Base-by-base conservation (phyloP, 371 early-diverging fungal species). In the Rhizomucor pusillus region DNA sequence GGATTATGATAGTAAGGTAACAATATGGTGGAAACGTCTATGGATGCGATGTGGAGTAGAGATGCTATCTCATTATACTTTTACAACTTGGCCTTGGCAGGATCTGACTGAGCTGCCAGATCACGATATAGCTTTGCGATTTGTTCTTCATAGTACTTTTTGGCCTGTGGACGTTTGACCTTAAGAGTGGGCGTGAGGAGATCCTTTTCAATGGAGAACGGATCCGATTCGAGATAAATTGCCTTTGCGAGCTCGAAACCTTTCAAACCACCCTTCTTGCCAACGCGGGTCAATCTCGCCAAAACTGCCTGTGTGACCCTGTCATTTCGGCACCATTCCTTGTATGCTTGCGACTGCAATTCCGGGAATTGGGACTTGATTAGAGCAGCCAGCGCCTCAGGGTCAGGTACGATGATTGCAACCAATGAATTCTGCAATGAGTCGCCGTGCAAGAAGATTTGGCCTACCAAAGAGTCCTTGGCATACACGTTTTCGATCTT, bases 401-500 rank as follows among this genome's bases (percentile, higher is more conserved):
- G 65, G 29, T 90, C 90, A 6, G 94, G 95, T 1, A 96, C 94
- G 4, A 90, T 67, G 35, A 98, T 81, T 22, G 81, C 91, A 0
- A 95, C 94, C 49, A 96, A 75, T 20, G 74, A 75, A 60, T 67
- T 79, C 66, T 92, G 85, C 14, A 90, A 65, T 24, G 92, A 87
- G 62, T 95, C 93, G 41, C 97, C 98, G 62, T 93, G 87, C 4
- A 95, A 82, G 50, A 50, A 71, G 36, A 83, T 65, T 57, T 92
- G 91, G 40, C 81, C 81, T 9, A 91, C 66, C n/a, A 85, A 56
- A 22, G 72, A 56, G 56, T 77, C 59, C 60, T 78, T 75, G 29
- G 67, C 50, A 65, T 77, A 88, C 2, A 85, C 73, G 55, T 81
- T 84, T 70, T 95, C 96, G 37, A 94, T 84, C 66, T 94, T 97